phyloP scores from a whole-genome alignment of 1,139 yeast species.

The Geotrichum restrictum region DNA sequence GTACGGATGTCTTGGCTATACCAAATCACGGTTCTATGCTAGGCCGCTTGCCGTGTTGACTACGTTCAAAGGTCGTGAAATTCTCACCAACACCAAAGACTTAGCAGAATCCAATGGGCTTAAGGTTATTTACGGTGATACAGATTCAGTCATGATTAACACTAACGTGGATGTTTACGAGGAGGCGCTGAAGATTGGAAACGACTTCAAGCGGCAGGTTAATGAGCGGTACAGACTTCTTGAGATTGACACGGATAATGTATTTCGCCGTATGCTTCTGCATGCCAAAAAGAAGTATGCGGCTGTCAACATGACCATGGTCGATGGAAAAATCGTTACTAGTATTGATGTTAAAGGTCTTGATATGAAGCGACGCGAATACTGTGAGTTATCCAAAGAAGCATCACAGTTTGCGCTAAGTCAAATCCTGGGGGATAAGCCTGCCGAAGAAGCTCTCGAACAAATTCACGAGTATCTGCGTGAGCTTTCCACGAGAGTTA shows the following conservation, averaged over 20 bases:
- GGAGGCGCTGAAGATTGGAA: constrained; percentile 81
- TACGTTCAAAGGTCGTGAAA: constrained; percentile 93
- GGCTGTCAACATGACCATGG: constrained; percentile 59
- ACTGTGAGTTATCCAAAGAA: constrained; percentile 87
- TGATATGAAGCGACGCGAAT: constrained; percentile 96
- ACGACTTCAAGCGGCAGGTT: constrained; percentile 75
- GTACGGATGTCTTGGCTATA: constrained; percentile 98
- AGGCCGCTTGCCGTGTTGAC: constrained; percentile 94
- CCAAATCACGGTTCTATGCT: constrained; percentile 89
- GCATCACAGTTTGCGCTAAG: constrained; percentile 72
- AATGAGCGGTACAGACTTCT: constrained; percentile 82
- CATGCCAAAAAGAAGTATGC: constrained; percentile 99
- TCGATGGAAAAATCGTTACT: constrained; percentile 49
- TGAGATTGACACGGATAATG: constrained; percentile 94
- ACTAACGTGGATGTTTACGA: constrained; percentile 67
- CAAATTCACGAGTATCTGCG: constrained; percentile 73
- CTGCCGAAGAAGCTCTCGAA: constrained; percentile 71
- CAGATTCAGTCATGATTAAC: constrained; percentile 98
- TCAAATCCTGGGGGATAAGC: constrained; percentile 66
- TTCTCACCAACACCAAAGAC: constrained; percentile 87
- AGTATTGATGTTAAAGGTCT: constrained; percentile 88
- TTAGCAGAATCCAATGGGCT: constrained; percentile 81
- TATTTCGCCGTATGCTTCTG: constrained; percentile 75
- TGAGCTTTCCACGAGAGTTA: constrained; percentile 54
- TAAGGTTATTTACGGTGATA: constrained; percentile 94